Evolutionary conservation across 345 rosid genomes (phyloP), one percentile per base, ranked within the genome.

Genomic region (Camelina hispida): DNA sequence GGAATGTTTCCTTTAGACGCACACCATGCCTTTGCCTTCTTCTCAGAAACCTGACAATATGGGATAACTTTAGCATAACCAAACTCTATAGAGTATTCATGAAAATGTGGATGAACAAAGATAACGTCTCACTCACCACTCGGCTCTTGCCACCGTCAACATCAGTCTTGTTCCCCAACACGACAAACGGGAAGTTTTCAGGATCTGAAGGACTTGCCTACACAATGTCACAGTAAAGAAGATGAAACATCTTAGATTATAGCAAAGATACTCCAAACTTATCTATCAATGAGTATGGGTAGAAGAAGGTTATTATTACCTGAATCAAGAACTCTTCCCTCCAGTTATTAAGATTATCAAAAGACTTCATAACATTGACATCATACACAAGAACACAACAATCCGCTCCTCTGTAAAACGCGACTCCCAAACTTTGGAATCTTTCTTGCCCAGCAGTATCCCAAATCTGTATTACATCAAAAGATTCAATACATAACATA

Each of bases 381-480:
- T 91, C 95, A 62, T 91, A 71, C 17, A 89, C 95, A 61, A 91
- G 97, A 73, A 91, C 97, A 75, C 97, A 91, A 58, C 97, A 89
- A 74, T 91, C 97, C 1, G 97, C 97, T 16, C 97, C 95, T 55
- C 97, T 78, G 71, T 91, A 91, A 66, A 91, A 91, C 5, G 97
- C 95, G 11, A 91, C 97, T 51, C 93, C 97, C 7, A 91, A 88
- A 67, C 97, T 91, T 65, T 91, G 97, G 62, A 91, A 91, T 58
- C 97, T 84, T 66, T 91, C 97, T 81, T 91, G 97, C 13, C 97
- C 95, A 7, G 97, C 93, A 18, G 97, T 91, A 78, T 91, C 97
- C 97, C 97, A 91, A 73, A 91, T 87, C 97, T 73, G 2, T 16
- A 58, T 35, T 35, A 7, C 0, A 47, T 47, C 12, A 30, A 44